A percentile compares a stretch with the other conserved stretches of the same genome.
Evolutionary conservation across 345 rosid genomes (phyloP).

Genomic region (Moringa oleifera): DNA sequence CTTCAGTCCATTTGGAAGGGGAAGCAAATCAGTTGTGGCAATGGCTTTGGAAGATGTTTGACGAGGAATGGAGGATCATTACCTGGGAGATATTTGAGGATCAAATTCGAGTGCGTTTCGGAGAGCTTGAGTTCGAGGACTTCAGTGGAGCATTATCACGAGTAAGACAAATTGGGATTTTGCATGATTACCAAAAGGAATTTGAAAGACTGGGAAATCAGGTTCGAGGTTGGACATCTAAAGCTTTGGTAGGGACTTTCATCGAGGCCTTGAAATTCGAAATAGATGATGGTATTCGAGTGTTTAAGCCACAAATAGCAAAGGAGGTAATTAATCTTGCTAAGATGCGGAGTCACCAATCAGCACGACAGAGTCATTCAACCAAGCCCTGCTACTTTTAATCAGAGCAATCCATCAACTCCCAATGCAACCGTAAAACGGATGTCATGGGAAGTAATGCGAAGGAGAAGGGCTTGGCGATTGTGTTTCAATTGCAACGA

Average conservation of each 20-base stretch:
- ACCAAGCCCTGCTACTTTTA: not conserved
- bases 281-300: not conserved
- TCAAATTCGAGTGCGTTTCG: slow-evolving; percentile 1
- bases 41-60: not conserved
- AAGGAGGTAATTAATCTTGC: not conserved
- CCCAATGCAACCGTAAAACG: not conserved
- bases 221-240: not conserved
- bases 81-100: not conserved
- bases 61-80: not conserved
- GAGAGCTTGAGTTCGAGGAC: not conserved
- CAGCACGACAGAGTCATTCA: not conserved
- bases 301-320: not conserved
- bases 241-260: not conserved
- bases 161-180: not conserved
- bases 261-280: not conserved
- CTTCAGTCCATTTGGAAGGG: not conserved
- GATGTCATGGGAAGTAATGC: slow-evolving; percentile 1
- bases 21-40: not conserved
- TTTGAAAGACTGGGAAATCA: not conserved
- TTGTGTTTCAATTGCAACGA: slow-evolving; percentile 5
- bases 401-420: not conserved
- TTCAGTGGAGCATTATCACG: not conserved
- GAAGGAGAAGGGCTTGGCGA: not conserved
- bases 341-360: not conserved
- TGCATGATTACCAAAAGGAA: not conserved